A percentile compares a stretch with the other conserved stretches of the same genome.
phyloP scores from a whole-genome alignment of 179 eudicot genomes.

The Beta corolliflora region DNA sequence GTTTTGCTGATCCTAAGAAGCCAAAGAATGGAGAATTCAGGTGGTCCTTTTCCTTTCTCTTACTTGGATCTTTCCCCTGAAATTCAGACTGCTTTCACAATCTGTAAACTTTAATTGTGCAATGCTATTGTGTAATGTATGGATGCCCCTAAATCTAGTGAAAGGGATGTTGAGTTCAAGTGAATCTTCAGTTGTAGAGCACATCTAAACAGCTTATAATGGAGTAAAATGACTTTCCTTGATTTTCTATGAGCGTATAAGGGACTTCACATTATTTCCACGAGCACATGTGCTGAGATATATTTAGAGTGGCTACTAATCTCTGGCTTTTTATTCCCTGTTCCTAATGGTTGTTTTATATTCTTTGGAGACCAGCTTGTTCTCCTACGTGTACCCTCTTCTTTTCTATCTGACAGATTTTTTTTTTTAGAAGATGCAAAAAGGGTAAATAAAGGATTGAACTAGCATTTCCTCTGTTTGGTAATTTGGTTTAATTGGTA shows the following conservation, averaged over 20 bases:
- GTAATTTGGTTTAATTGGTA: not conserved
- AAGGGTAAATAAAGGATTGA: too few relatives aligned
- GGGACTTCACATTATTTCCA: not conserved
- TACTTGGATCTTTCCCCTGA: not conserved
- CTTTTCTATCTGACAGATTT: not conserved
- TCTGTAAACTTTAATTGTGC: not conserved
- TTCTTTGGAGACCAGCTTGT: not conserved
- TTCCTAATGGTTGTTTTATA: not conserved
- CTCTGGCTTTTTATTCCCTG: not conserved
- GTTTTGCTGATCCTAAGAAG: constrained; percentile 97
- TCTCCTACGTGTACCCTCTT: not conserved
- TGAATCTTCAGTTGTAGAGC: not conserved
- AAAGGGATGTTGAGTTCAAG: not conserved
- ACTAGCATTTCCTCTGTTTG: not conserved
- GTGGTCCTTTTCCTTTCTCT: constrained; percentile 31
- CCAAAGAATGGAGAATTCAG: constrained; percentile 82
- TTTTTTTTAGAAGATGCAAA: not conserved
- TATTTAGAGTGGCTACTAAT: too few relatives aligned
- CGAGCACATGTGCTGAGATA: too few relatives aligned
- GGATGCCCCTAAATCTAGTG: not conserved
- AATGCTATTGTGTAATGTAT: not conserved
- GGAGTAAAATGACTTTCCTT: constrained; percentile 7
- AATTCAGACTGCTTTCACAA: not conserved
- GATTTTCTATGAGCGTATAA: not conserved
- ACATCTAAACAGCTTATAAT: not conserved